Conservation (phyloP, 352 stramenopile species). For the Phytopythium cucurbitacearum region DNA sequence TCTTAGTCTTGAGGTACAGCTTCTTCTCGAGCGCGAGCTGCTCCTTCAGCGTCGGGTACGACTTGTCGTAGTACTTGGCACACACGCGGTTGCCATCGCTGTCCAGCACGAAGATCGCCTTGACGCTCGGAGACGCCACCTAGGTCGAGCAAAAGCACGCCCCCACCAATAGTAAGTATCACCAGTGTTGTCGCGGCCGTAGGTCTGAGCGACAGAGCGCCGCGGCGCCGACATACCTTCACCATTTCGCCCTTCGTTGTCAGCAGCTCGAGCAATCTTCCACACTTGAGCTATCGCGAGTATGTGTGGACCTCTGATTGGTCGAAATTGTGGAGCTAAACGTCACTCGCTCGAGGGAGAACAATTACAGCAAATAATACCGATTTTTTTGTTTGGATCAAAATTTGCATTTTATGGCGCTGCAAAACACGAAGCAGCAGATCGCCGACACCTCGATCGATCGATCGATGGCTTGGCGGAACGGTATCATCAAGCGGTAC, state of each 20-base stretch:
- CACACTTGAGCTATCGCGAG: background rate
- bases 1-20: conserved; percentile 89
- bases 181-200: background rate
- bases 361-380: background rate
- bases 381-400: background rate
- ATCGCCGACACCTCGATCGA: no score
- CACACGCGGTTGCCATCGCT: conserved; percentile 87
- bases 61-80: conserved; percentile 92
- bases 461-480: no score
- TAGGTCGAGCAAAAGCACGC: conserved; percentile 14
- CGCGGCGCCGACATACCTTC: conserved; percentile 42
- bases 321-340: conserved; percentile 20
- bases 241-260: conserved; percentile 28
- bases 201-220: background rate
- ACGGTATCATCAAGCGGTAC: no score
- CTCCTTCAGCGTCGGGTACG: conserved; percentile 81
- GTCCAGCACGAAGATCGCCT: conserved; percentile 87
- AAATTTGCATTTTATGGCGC: background rate
- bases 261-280: conserved; percentile 4
- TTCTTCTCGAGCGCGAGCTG: conserved; percentile 89
- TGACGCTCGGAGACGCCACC: conserved; percentile 71
- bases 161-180: background rate
- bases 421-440: no score
- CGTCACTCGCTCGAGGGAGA: conserved; percentile 1
- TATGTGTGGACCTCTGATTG: conserved; percentile 60